A percentile compares a stretch with the other conserved stretches of the same genome.
phyloP scores from a whole-genome alignment of 2,329 filamentous ascomycete species.

The Xylaria sp. region DNA sequence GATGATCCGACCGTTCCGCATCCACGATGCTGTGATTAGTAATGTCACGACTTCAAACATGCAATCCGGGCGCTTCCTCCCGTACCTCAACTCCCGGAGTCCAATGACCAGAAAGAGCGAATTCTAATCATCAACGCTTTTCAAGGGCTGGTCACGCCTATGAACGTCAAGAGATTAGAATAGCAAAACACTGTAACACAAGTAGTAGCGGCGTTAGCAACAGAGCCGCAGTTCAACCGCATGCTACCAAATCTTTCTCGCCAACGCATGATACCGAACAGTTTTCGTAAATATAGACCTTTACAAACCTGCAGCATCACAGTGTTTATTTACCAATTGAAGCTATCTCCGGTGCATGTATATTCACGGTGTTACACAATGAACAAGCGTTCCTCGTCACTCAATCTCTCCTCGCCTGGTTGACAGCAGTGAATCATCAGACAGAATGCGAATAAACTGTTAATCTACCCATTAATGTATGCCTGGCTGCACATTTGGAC shows the following conservation, averaged over 20 bases:
- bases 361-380: background rate
- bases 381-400: background rate
- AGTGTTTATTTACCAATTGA: too few species aligned
- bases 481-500: too few species aligned
- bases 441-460: too few species aligned
- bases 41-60: slow-evolving; percentile 18
- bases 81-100: background rate
- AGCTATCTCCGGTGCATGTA: background rate
- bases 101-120: background rate
- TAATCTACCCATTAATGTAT: too few species aligned
- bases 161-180: background rate
- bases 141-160: background rate
- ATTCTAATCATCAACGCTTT: background rate
- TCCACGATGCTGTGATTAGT: slow-evolving; percentile 28
- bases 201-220: too few species aligned
- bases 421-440: background rate
- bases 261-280: background rate
- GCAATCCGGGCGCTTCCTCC: slow-evolving; percentile 4
- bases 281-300: too few species aligned
- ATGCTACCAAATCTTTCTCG: background rate
- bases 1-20: slow-evolving; percentile 29
- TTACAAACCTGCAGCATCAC: too few species aligned
- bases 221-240: background rate
- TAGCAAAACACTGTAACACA: background rate
- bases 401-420: background rate